Evolutionary conservation across 768 basidiomycete species (phyloP).

Genomic region (Tremella mesenterica): DNA sequence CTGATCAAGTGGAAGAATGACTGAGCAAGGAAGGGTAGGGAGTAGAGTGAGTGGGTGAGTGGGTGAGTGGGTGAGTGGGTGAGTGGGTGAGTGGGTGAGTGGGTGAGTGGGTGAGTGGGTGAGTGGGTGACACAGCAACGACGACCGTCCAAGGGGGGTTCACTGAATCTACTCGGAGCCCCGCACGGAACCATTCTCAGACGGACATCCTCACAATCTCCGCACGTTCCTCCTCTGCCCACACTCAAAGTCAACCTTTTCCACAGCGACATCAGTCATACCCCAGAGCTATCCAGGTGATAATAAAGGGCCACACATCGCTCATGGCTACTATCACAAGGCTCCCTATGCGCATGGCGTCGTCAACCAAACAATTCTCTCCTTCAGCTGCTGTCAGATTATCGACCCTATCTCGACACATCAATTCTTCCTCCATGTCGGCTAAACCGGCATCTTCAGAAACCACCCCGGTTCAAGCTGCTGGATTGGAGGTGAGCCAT

Average conservation of each 20-base stretch:
- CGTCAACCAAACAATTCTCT: conserved; percentile 4
- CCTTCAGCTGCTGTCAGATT: conserved; percentile 5
- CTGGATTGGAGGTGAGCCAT: background rate
- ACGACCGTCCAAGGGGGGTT: no score
- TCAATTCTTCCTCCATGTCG: conserved; percentile 11
- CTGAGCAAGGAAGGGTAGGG: no score
- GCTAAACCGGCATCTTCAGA: background rate
- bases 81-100: no score
- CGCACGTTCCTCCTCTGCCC: background rate
- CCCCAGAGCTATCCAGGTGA: background rate
- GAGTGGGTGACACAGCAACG: no score
- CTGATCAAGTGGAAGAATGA: no score
- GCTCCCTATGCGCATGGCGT: conserved; percentile 17
- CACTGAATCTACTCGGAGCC: no score
- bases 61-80: no score
- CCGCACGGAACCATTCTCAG: no score
- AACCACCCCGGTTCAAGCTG: background rate
- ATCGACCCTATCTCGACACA: conserved; percentile 18
- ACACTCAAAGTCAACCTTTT: background rate
- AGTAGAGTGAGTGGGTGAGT: no score
- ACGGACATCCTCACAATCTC: background rate
- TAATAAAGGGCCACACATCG: background rate
- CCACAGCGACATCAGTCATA: background rate
- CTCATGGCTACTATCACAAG: conserved; percentile 15
- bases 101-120: no score